A percentile compares a stretch with the other conserved stretches of the same genome.
These are phyloP conservation scores for Gillenia trifoliata DNA, from an alignment of 306 rosid genomes.

Conservation along the genomic window DNA sequence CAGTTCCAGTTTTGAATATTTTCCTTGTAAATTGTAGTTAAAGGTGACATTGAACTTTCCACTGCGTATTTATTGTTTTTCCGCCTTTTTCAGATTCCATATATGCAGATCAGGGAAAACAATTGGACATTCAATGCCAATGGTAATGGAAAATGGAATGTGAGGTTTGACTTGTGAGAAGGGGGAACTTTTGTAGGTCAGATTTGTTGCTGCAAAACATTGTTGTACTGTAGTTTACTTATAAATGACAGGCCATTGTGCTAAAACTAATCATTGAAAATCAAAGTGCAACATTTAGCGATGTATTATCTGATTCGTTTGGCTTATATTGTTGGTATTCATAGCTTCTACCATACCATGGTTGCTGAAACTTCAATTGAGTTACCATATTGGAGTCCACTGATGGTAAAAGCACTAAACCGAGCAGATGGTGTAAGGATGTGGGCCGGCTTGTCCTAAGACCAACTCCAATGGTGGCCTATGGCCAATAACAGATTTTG, in stretches of 20 bases:
- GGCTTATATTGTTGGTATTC: background rate
- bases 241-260: constrained; percentile 11
- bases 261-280: background rate
- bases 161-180: constrained; percentile 78
- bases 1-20: background rate
- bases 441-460: too few species aligned
- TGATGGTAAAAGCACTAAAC: too few species aligned
- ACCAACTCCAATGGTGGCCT: too few species aligned
- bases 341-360: background rate
- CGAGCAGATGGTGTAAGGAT: too few species aligned
- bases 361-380: background rate
- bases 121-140: constrained; percentile 84
- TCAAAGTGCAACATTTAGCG: background rate
- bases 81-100: constrained; percentile 64
- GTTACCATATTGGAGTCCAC: background rate
- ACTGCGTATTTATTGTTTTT: background rate
- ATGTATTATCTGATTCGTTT: background rate
- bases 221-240: constrained; percentile 19
- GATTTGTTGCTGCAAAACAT: constrained; percentile 9
- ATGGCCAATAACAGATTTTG: too few species aligned
- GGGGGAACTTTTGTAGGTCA: constrained; percentile 20
- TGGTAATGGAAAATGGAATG: constrained; percentile 82
- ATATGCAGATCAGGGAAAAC: constrained; percentile 94
- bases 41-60: background rate
- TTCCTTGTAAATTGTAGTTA: background rate